Evolutionary conservation across 2,329 filamentous ascomycete species (phyloP).

Genomic region (Camillea tinctor): DNA sequence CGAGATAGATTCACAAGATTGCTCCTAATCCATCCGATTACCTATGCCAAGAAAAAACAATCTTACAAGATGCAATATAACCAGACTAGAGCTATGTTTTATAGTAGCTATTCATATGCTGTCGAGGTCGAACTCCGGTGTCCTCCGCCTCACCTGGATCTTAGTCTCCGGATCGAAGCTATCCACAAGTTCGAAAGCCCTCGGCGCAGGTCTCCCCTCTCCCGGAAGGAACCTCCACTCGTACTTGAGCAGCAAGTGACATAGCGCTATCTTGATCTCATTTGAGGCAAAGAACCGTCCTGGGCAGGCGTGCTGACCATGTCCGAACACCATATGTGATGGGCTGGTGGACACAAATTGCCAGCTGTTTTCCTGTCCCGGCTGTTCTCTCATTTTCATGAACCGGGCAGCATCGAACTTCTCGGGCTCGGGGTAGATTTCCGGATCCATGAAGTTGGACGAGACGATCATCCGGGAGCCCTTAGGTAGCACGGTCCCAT

Average conservation of each 20-base stretch:
- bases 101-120: slow-evolving; percentile 8
- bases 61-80: too few relatives aligned
- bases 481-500: slow-evolving; percentile 29
- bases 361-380: slow-evolving; percentile 33
- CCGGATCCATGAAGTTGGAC: slow-evolving; percentile 29
- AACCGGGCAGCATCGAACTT: slow-evolving; percentile 32
- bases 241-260: slow-evolving; percentile 32
- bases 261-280: slow-evolving; percentile 24
- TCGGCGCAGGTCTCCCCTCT: slow-evolving; percentile 17
- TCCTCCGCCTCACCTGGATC: slow-evolving; percentile 28
- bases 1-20: too few relatives aligned
- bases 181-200: slow-evolving; percentile 20
- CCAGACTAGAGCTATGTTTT: too few relatives aligned
- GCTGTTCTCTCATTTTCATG: slow-evolving; percentile 26
- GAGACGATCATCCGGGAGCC: slow-evolving; percentile 29
- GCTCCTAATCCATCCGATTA: too few relatives aligned
- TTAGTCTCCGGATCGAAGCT: slow-evolving; percentile 19
- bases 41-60: too few relatives aligned
- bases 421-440: slow-evolving; percentile 27
- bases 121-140: slow-evolving; percentile 32
- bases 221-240: slow-evolving; percentile 33
- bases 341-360: slow-evolving; percentile 38
- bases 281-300: slow-evolving; percentile 25
- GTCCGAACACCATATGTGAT: slow-evolving; percentile 37
- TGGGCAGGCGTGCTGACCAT: slow-evolving; percentile 41